Evolutionary conservation across 495 filamentous ascomycete species (phyloP), one percentile per base, ranked within the genome.

Genomic region (Penicillium coffeae): DNA sequence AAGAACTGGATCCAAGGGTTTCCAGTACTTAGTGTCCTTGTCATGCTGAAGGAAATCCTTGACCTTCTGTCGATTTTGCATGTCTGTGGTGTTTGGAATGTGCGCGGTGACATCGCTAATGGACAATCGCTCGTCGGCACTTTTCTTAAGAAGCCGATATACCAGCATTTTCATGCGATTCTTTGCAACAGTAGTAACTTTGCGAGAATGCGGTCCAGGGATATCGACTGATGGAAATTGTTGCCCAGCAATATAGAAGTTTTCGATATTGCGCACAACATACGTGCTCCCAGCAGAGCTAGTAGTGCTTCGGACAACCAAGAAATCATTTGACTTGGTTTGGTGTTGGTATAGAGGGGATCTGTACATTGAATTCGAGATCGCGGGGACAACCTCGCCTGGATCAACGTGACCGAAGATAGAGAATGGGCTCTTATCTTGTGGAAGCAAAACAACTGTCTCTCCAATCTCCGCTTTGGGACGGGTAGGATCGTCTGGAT

Each of bases 91-190:
- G 38, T 90, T 90, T 6, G 86, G 85, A 32, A 97, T 88, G 57
- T 99, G 93, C 33, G 80, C 79, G 3, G 89, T 92, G 35, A 99
- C 87, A 50, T 91, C 87, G 45, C 75, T 77, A 14, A 95, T 81
- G 0, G 81, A 80, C 20, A 92, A 76, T 19, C 85, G 70, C 35
- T 83, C 69, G n/a, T 82, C 76, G 12, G 80, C 70, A 52, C 80
- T 87, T 56, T 88, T 87, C 45, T 84, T 83, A 54, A 92, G 78
- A 44, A 95, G 81, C 20, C 93, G 84, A 60, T 87, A 95, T 0
- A 90, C 84, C 18, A 97, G 78, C 88, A 96, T 96, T 70, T 90
- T 95, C 68, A 99, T 81, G 13, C 93, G 86, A 60, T 90, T 94
- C 72, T 97, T 97, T 16, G 87, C 81, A 7, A 92, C 89, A 27